Base-by-base conservation (phyloP, 2,329 filamentous ascomycete species). In the Fusarium tricinctum region DNA sequence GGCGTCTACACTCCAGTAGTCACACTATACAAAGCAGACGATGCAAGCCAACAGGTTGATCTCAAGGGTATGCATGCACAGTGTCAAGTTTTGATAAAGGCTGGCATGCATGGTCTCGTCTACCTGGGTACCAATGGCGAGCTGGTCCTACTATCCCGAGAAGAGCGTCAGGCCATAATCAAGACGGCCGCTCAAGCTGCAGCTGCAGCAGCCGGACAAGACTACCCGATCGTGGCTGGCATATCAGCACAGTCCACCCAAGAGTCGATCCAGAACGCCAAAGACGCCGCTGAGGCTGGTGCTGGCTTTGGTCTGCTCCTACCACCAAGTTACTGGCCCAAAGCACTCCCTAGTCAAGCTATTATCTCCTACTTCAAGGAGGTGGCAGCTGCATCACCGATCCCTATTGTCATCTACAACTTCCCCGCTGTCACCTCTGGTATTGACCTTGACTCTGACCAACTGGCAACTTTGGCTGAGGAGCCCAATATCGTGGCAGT, bases 291-390 rank as follows among this genome's bases (percentile, higher is more conserved):
- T 64, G 83, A 84, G 9, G 84, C 88, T 19, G 92, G 92, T 39
- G 92, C 89, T 65, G 89, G 92, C 74, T 92, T 91, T 68, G 91
- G 89, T 3, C 83, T 95, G 44, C 86, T 94, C 2, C 84, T 95
- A 7, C 91, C 92, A 8, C 92, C 92, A 1, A 88, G 87, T 46
- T 95, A 94, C 81, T 94, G 93, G 76, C 84, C 10, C 79, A 84
- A 46, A 83, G 86, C 71, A 10, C 63, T 71, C 84, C 89, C 40
- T 80, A 85, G 63, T 80, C 80, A 69, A 73, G 55, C 79, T 68
- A n/a, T 93, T 40, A 75, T 88, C n/a, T 82, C 86, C 6, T 93
- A 89, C 78, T 94, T 92, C 81, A 81, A 80, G 28, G 83, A 87
- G 23, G 89, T 91, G 26, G 89, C 89, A 15, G 83, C 86, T 44